Percentiles rank a stretch among this genome's conserved stretches.
phyloP scores from a whole-genome alignment of 257 asterid species.

The Hygrophila difformis region DNA sequence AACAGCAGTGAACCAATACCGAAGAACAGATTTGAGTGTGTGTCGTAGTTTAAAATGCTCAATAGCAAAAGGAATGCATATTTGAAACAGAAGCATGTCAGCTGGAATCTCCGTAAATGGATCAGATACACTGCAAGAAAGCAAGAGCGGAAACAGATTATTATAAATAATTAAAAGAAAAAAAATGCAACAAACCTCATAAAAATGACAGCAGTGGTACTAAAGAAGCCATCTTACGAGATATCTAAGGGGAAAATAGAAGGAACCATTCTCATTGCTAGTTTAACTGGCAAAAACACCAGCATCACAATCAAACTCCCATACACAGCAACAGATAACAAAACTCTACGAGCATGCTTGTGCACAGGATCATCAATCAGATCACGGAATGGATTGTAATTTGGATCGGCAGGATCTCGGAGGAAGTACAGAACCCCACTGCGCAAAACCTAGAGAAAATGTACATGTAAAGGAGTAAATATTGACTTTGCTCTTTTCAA shows the following conservation, averaged over 20 bases:
- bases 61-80: slow-evolving; percentile 95
- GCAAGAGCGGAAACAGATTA: background rate
- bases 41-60: slow-evolving; percentile 92
- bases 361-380: slow-evolving; percentile 98
- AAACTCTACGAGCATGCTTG: slow-evolving; percentile 98
- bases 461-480: slow-evolving; percentile 11
- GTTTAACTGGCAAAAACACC: slow-evolving; percentile 94
- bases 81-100: slow-evolving; percentile 97
- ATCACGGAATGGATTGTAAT: slow-evolving; percentile 97
- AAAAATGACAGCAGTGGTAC: background rate
- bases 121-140: slow-evolving; percentile 69
- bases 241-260: slow-evolving; percentile 92
- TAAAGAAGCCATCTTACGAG: slow-evolving; percentile 53
- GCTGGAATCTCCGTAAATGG: slow-evolving; percentile 99
- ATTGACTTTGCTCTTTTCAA: background rate
- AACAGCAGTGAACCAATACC: slow-evolving; percentile 93
- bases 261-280: slow-evolving; percentile 85
- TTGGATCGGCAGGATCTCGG: slow-evolving; percentile 99
- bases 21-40: slow-evolving; percentile 82
- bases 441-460: slow-evolving; percentile 69
- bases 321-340: slow-evolving; percentile 86
- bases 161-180: too few relatives aligned
- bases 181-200: slow-evolving; percentile 1
- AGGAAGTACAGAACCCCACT: slow-evolving; percentile 93
- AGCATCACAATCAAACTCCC: slow-evolving; percentile 98